A percentile compares a stretch with the other conserved stretches of the same genome.
These are phyloP conservation scores for Polygonum aviculare DNA, from an alignment of 148 eudicot genomes.

Conservation along the genomic window DNA sequence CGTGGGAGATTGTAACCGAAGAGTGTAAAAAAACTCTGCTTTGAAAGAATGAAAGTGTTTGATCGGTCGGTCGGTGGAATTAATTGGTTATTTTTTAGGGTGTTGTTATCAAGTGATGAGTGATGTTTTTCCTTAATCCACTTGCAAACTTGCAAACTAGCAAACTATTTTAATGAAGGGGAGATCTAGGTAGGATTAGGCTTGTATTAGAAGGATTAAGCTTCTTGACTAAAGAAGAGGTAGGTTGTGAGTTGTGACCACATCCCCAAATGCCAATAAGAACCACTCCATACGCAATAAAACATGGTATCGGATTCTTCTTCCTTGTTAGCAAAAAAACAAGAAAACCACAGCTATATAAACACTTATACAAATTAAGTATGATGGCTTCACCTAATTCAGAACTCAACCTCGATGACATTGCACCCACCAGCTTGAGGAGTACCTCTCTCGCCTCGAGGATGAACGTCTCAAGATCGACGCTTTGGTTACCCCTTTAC, in stretches of 20 bases:
- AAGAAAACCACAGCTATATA: no score
- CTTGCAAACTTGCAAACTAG: background rate
- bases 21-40: background rate
- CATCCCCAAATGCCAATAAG: no score
- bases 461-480: constrained; percentile 92
- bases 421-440: constrained; percentile 50
- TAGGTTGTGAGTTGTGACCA: no score
- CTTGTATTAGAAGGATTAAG: background rate
- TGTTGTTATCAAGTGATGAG: background rate
- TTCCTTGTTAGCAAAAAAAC: no score
- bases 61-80: background rate
- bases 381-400: constrained; percentile 61
- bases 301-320: no score
- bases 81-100: background rate
- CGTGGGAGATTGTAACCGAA: background rate
- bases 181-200: background rate
- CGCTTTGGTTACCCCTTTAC: constrained; percentile 96
- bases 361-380: constrained; percentile 15
- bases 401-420: constrained; percentile 50
- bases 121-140: background rate
- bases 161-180: background rate
- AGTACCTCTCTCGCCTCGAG: constrained; percentile 67
- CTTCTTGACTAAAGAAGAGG: no score
- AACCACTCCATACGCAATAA: no score
- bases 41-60: background rate